phyloP scores from a whole-genome alignment of 2,329 filamentous ascomycete genomes.

The Diaporthe longicolla region DNA sequence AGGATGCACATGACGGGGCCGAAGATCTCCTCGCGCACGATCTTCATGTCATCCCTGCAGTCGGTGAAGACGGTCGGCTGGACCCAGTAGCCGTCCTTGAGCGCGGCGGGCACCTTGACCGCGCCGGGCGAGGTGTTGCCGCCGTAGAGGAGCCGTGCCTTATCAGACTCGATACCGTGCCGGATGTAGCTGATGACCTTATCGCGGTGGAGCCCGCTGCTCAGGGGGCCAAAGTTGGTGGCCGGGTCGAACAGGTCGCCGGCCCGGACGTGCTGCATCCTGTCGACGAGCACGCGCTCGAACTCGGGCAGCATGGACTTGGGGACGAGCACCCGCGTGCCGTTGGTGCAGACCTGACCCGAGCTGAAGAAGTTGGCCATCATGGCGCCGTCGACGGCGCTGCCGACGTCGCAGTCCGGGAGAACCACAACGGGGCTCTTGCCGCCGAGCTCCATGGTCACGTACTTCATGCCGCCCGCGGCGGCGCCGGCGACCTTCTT shows the following conservation, averaged over 20 bases:
- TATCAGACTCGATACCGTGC: conserved; percentile 80
- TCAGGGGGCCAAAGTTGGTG: conserved; percentile 89
- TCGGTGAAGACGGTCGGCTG: conserved; percentile 87
- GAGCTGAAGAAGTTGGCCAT: conserved; percentile 95
- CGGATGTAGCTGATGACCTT: conserved; percentile 85
- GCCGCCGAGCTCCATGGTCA: conserved; percentile 92
- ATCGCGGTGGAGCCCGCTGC: conserved; percentile 79
- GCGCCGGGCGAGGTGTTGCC: conserved; percentile 71
- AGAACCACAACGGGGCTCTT: conserved; percentile 87
- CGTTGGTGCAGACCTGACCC: conserved; percentile 94
- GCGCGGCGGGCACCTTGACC: conserved; percentile 59
- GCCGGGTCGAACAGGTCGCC: conserved; percentile 79
- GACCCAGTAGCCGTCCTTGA: conserved; percentile 83
- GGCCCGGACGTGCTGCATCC: conserved; percentile 78
- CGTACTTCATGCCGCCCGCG: conserved; percentile 86
- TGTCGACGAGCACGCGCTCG: conserved; percentile 77
- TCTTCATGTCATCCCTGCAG: conserved; percentile 86
- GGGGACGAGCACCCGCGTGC: conserved; percentile 88
- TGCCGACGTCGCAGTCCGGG: conserved; percentile 82
- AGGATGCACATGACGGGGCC: conserved; percentile 89
- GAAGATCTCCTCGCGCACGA: conserved; percentile 88
- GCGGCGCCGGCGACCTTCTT: conserved; percentile 84
- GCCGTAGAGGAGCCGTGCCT: conserved; percentile 80
- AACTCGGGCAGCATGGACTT: conserved; percentile 75
- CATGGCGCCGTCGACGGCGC: conserved; percentile 91